Evolutionary conservation across 1,139 yeast species (phyloP).

Genomic region (Geotrichum citri-aurantii): DNA sequence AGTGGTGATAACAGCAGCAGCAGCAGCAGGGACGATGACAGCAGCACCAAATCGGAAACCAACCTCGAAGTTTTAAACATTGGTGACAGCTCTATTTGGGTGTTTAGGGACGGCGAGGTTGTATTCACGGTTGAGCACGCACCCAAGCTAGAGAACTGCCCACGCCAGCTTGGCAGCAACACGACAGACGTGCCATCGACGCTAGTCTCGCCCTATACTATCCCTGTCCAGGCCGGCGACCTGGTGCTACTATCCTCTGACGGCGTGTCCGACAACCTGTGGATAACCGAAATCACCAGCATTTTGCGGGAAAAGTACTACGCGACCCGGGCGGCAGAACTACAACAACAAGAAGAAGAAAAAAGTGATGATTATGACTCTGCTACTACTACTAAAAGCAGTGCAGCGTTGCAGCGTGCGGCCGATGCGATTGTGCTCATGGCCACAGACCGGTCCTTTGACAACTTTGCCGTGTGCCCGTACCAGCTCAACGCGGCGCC

Average conservation of each 20-base stretch:
- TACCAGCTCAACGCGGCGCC: constrained; percentile 18
- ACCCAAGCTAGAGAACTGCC: constrained; percentile 13
- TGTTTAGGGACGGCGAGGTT: constrained; percentile 46
- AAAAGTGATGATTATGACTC: no score
- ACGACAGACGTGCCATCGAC: constrained; percentile 9
- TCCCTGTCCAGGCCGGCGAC: constrained; percentile 48
- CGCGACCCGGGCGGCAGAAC: not conserved
- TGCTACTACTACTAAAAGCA: no score
- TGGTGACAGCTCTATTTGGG: constrained; percentile 51
- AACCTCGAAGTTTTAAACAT: constrained; percentile 44
- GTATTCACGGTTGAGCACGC: constrained; percentile 40
- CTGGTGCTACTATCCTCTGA: constrained; percentile 83
- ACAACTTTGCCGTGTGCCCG: constrained; percentile 24
- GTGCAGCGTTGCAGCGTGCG: constrained; percentile 18
- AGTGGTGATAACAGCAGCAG: no score
- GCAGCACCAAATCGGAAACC: no score
- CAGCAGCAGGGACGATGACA: not conserved
- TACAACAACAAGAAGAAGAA: no score
- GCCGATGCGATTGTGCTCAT: constrained; percentile 18
- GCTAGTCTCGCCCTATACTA: constrained; percentile 8
- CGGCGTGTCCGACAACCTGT: constrained; percentile 86
- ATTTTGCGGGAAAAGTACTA: constrained; percentile 43
- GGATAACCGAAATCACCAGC: constrained; percentile 53
- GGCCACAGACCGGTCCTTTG: constrained; percentile 23
- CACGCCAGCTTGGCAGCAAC: constrained; percentile 18